A percentile compares a stretch with the other conserved stretches of the same genome.
Conservation (phyloP, 2,329 filamentous ascomycete genomes). For the Aspergillus vadensis region DNA sequence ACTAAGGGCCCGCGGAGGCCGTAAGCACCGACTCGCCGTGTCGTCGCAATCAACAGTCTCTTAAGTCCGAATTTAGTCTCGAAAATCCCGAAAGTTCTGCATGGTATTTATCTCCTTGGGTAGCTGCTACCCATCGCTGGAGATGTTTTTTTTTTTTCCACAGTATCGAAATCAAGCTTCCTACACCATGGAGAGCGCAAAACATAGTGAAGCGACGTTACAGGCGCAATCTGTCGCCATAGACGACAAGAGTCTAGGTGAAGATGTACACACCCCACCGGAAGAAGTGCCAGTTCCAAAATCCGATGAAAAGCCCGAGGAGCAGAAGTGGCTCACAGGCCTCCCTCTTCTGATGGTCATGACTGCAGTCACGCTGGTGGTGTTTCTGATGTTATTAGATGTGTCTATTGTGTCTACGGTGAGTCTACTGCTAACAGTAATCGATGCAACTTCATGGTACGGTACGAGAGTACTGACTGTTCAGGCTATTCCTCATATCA, state of each 20-base stretch:
- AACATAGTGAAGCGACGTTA: not conserved
- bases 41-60: not conserved
- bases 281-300: not conserved
- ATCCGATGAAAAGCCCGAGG: not conserved
- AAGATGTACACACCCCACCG: not conserved
- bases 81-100: not conserved
- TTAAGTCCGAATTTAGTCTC: not conserved
- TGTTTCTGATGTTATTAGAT: slow-evolving; percentile 55
- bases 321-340: slow-evolving; percentile 21
- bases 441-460: not conserved
- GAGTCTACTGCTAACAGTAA: not conserved
- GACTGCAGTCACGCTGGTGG: slow-evolving; percentile 43
- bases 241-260: not conserved
- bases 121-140: not conserved
- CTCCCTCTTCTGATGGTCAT: slow-evolving; percentile 29
- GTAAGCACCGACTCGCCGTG: not conserved
- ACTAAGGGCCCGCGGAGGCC: not conserved
- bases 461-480: not conserved
- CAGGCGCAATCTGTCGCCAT: not conserved
- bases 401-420: slow-evolving; percentile 57
- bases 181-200: not conserved
- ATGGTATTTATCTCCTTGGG: not conserved
- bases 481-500: slow-evolving; percentile 53
- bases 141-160: not conserved
- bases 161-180: not conserved